Conservation (phyloP, 177 flowering plant species). For the Vitis hybrid region DNA sequence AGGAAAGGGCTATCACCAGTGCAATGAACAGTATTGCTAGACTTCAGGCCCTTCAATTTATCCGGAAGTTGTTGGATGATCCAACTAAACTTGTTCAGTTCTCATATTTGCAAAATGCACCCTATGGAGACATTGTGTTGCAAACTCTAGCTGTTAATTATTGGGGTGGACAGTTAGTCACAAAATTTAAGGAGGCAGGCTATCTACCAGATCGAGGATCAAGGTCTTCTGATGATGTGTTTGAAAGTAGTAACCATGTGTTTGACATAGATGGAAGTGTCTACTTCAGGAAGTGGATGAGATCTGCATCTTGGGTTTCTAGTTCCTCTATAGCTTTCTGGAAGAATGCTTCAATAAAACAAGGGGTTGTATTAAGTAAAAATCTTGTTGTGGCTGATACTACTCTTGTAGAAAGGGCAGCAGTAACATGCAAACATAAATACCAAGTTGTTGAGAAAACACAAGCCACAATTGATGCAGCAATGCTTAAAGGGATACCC, state of each 20-base stretch:
- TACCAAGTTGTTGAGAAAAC: slow-evolving; percentile 66
- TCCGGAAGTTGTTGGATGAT: slow-evolving; percentile 73
- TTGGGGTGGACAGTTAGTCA: slow-evolving; percentile 82
- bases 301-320: slow-evolving; percentile 81
- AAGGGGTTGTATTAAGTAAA: slow-evolving; percentile 77
- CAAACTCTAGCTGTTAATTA: slow-evolving; percentile 84
- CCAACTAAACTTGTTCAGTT: slow-evolving; percentile 85
- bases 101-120: slow-evolving; percentile 69
- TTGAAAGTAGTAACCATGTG: slow-evolving; percentile 47
- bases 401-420: slow-evolving; percentile 74
- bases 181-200: slow-evolving; percentile 30
- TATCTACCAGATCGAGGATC: slow-evolving; percentile 19
- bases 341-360: slow-evolving; percentile 53
- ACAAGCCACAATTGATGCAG: slow-evolving; percentile 98
- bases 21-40: slow-evolving; percentile 70
- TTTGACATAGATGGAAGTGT: slow-evolving; percentile 90
- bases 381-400: slow-evolving; percentile 70
- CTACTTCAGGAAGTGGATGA: slow-evolving; percentile 84
- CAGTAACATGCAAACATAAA: slow-evolving; percentile 55
- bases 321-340: slow-evolving; percentile 69
- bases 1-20: slow-evolving; percentile 51
- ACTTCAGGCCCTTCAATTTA: slow-evolving; percentile 82
- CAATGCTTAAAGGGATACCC: slow-evolving; percentile 89
- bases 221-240: slow-evolving; percentile 28
- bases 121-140: slow-evolving; percentile 74